Evolutionary conservation across 768 basidiomycete species (phyloP).

Genomic region (Podaxis rugospora): DNA sequence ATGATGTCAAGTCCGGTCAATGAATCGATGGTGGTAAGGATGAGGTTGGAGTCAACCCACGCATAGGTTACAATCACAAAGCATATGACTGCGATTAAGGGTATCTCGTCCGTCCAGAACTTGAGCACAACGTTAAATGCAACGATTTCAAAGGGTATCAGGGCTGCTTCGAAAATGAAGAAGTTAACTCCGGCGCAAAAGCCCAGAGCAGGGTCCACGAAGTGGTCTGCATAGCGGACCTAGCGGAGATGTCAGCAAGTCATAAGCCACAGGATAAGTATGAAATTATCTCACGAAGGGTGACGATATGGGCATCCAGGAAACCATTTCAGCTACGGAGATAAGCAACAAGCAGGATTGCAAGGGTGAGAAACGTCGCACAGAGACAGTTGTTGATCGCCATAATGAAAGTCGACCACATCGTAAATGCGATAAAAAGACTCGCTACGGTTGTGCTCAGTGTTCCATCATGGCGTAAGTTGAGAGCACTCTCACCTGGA

Average conservation of each 20-base stretch:
- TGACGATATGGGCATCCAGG: slow-evolving; percentile 76
- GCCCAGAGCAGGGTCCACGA: slow-evolving; percentile 54
- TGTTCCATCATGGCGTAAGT: slow-evolving; percentile 17
- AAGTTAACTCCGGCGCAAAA: slow-evolving; percentile 56
- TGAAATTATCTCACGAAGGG: slow-evolving; percentile 49
- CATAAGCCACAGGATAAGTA: not conserved
- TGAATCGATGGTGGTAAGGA: not conserved
- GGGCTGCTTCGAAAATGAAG: slow-evolving; percentile 44
- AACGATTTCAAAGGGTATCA: slow-evolving; percentile 47
- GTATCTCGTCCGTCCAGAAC: slow-evolving; percentile 52
- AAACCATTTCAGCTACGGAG: slow-evolving; percentile 72
- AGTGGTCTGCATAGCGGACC: slow-evolving; percentile 57
- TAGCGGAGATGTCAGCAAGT: slow-evolving; percentile 12
- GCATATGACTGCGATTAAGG: slow-evolving; percentile 38
- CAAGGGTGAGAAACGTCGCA: slow-evolving; percentile 17
- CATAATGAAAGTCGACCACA: slow-evolving; percentile 47
- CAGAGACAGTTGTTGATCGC: slow-evolving; percentile 45
- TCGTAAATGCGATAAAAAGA: slow-evolving; percentile 44
- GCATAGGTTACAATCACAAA: slow-evolving; percentile 37
- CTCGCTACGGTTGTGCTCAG: slow-evolving; percentile 27
- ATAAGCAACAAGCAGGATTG: slow-evolving; percentile 11
- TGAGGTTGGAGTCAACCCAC: slow-evolving; percentile 22
- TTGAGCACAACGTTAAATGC: slow-evolving; percentile 50
- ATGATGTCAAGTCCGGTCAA: not conserved
- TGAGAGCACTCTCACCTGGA: slow-evolving; percentile 41